Conservation (phyloP, 441 rosid genomes). For the Erysimum cheiri region DNA sequence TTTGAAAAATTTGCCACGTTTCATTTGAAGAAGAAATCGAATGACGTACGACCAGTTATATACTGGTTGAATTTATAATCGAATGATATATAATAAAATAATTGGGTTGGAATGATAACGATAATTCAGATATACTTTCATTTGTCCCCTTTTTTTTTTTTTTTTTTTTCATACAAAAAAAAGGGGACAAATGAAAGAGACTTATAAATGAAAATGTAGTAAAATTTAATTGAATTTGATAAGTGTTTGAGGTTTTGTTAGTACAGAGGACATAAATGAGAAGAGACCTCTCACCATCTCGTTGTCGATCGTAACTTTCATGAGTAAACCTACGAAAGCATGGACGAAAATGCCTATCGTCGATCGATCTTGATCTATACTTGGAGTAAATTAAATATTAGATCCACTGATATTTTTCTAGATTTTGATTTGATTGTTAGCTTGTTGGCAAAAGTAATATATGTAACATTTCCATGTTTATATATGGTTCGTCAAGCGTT, state of each 20-base stretch:
- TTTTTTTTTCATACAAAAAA: no score
- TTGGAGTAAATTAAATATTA: constrained; percentile 6
- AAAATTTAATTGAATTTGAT: background rate
- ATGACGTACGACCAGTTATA: background rate
- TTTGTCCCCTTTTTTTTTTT: fast-evolving
- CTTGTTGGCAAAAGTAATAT: constrained; percentile 1
- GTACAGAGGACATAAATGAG: constrained; percentile 28
- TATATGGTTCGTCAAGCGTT: background rate
- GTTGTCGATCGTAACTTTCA: constrained; percentile 27
- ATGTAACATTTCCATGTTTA: background rate
- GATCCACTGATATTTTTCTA: background rate
- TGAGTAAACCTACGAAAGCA: constrained; percentile 28
- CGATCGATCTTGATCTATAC: constrained; percentile 27
- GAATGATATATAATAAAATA: constrained; percentile 12
- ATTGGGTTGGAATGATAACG: constrained; percentile 17
- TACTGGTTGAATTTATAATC: constrained; percentile 11
- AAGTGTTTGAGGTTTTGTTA: constrained; percentile 30
- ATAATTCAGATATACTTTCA: background rate
- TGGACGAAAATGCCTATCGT: constrained; percentile 20
- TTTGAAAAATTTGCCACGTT: background rate
- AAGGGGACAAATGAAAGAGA: constrained; percentile 31
- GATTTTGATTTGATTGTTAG: constrained; percentile 3
- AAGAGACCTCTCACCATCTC: constrained; percentile 27
- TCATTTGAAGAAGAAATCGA: constrained; percentile 10
- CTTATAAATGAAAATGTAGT: constrained; percentile 16